Evolutionary conservation across 2,329 filamentous ascomycete species (phyloP), one percentile per base, ranked within the genome.

Genomic region (Dactylellina haptotyla): DNA sequence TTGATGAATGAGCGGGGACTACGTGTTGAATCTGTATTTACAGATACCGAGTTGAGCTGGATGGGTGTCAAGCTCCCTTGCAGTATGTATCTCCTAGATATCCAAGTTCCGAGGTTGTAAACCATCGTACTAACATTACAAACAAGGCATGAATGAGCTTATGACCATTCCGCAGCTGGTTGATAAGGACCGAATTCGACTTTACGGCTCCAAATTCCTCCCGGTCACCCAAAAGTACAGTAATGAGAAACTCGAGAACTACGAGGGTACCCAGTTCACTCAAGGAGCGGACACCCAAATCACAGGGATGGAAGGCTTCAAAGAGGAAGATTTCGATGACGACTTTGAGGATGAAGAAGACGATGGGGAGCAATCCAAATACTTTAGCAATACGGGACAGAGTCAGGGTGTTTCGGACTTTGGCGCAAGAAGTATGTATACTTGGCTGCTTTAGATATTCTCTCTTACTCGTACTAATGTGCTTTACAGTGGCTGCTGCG

Each of bases 1-100:
- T 45, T 75, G 5, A 65, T 61, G 39, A 75, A 75, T 16, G 59
- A 64, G 12, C 51, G 50, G 14, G 62, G 70, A 10, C 43, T 70
- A 16, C 75, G 77, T 3, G 76, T 78, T 18, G 73, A 75, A 2
- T 84, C 84, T 2, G 82, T 89, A 0, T 95, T 95, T 79, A 88
- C 87, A 0, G 89, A 92, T 72, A 84, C 84, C 20, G 84, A 91
- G 12, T 84, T 93, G 56, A 87, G 88, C 34, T 86, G 89, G 76
- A 93, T 95, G 89, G 89, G 87, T 10, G 87, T 92, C 54, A 81
- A 84, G 32, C 90, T 90, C 83, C 90, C 90, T 0, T 84, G 82
- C 5, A 87, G 83, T 6, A 75, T 26, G 76, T 59, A 12, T 12
- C 23, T 23, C 32, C 14, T 26, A n/a, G 3, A 46, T 50, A n/a